These are phyloP conservation scores for Nicotiana tabacum DNA, from an alignment of 257 asterid genomes.

Conservation along the genomic window DNA sequence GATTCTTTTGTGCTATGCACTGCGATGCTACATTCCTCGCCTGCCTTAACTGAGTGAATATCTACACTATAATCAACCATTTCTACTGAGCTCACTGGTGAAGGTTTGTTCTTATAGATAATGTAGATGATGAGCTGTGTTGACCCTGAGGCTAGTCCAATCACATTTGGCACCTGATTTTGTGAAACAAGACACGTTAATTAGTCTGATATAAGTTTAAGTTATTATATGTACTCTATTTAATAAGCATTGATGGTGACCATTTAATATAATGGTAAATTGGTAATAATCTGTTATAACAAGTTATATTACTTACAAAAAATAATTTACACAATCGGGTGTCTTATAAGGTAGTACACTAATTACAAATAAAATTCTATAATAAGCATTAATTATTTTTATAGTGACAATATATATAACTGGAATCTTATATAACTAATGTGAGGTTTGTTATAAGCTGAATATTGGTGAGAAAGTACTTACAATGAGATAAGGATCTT, in stretches of 20 bases:
- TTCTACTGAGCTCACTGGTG: background rate
- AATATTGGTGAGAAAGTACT: background rate
- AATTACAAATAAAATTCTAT: too few relatives aligned
- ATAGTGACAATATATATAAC: too few relatives aligned
- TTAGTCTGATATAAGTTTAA: too few relatives aligned
- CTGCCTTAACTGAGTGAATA: background rate
- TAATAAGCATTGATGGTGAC: too few relatives aligned
- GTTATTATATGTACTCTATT: background rate
- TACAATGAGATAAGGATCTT: background rate
- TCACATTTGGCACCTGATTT: conserved; percentile 38
- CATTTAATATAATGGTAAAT: too few relatives aligned
- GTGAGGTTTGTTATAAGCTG: background rate
- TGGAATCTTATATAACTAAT: background rate
- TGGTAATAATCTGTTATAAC: too few relatives aligned
- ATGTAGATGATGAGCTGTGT: conserved; percentile 31
- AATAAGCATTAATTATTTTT: too few relatives aligned
- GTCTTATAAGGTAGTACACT: too few relatives aligned
- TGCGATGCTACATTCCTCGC: background rate
- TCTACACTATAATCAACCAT: background rate
- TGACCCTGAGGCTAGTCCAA: conserved; percentile 39
- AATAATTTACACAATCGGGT: too few relatives aligned
- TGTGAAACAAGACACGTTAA: background rate
- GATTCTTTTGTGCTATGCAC: background rate
- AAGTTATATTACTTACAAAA: too few relatives aligned
- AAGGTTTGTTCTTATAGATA: conserved; percentile 19